Conservation (phyloP, 352 stramenopile genomes). For the Phytopythium cucurbitacearum region DNA sequence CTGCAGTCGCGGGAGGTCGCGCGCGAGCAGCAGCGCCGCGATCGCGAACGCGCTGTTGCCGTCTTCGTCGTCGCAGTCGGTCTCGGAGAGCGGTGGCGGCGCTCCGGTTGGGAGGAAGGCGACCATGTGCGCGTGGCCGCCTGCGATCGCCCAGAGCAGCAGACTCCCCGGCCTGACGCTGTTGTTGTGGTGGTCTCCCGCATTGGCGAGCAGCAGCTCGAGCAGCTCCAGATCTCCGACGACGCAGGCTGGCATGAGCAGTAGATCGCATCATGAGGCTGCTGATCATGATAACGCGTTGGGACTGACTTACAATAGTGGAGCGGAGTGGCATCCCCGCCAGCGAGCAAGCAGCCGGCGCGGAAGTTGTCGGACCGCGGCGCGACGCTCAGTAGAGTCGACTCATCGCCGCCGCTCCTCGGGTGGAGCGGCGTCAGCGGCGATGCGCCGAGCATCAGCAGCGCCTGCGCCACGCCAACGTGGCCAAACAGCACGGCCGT, state of each 20-base stretch:
- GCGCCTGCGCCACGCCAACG: conserved; percentile 36
- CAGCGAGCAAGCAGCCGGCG: conserved; percentile 44
- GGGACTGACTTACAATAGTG: conserved; percentile 44
- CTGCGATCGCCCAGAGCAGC: conserved; percentile 63
- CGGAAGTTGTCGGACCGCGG: conserved; percentile 52
- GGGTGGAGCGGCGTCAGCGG: conserved; percentile 26
- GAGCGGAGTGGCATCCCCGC: conserved; percentile 51
- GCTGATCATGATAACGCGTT: background rate
- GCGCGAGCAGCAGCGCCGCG: conserved; percentile 36
- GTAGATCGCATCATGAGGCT: background rate
- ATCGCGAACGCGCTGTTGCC: conserved; percentile 64
- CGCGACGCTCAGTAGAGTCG: conserved; percentile 43
- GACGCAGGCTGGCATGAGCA: conserved; percentile 23
- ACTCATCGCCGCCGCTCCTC: conserved; percentile 5
- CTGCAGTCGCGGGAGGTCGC: conserved; percentile 12
- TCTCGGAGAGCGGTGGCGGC: conserved; percentile 34
- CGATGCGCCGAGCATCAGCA: conserved; percentile 46
- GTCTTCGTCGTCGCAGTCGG: conserved; percentile 66
- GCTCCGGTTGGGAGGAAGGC: conserved; percentile 23
- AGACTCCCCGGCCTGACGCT: conserved; percentile 32
- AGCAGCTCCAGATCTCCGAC: conserved; percentile 53
- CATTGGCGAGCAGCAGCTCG: conserved; percentile 42
- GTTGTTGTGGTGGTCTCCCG: background rate
- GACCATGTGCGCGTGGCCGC: conserved; percentile 28
- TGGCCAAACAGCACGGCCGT: conserved; percentile 58